Percentiles rank a stretch among this genome's conserved stretches.
phyloP scores from a whole-genome alignment of 148 eudicot species.

The Vaccinium macrocarpon region DNA sequence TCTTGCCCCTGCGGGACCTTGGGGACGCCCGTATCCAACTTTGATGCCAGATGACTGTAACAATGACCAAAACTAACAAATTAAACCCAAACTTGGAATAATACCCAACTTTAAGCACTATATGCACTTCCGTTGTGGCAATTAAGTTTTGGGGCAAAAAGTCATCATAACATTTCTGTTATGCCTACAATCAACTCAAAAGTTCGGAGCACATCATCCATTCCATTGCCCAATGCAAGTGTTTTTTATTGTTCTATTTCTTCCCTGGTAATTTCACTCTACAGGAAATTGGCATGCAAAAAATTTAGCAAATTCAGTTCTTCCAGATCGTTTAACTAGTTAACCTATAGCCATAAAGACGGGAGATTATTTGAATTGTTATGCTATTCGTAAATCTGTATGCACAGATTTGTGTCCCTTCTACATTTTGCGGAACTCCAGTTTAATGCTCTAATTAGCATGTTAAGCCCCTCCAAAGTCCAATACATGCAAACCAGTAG shows the following conservation, averaged over 20 bases:
- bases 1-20: constrained; percentile 50
- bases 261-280: background rate
- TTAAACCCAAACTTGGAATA: background rate
- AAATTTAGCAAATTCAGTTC: background rate
- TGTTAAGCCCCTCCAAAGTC: background rate
- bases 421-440: background rate
- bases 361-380: background rate
- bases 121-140: background rate
- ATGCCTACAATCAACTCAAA: background rate
- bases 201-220: background rate
- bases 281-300: background rate
- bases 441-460: background rate
- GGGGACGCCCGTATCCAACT: constrained; percentile 53
- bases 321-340: background rate
- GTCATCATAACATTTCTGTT: background rate
- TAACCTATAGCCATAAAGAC: background rate
- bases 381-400: background rate
- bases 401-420: background rate
- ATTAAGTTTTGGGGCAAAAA: background rate
- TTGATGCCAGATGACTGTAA: constrained; percentile 73
- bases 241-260: background rate
- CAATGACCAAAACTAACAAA: background rate
- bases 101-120: background rate
- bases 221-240: background rate
- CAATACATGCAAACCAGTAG: background rate